Evolutionary conservation across 2,329 filamentous ascomycete species (phyloP).

Genomic region (Aspergillus amoenus): DNA sequence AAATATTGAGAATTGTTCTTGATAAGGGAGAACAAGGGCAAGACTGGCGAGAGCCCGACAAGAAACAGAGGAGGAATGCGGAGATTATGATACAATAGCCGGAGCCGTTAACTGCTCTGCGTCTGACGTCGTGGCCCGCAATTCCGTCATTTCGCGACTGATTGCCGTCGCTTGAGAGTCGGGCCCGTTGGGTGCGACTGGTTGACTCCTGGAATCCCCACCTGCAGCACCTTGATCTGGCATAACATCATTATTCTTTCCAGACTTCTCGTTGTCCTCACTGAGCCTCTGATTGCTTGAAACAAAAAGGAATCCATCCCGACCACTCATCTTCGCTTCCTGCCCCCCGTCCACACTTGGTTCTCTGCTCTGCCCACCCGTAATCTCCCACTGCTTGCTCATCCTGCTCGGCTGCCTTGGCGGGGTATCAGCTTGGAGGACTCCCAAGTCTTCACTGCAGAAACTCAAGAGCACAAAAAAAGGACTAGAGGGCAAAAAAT

Average conservation of each 20-base stretch:
- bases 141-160: conserved; percentile 1
- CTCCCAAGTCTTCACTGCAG: background rate
- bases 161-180: background rate
- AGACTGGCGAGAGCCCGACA: background rate
- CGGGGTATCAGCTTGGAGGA: background rate
- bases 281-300: background rate
- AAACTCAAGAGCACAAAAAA: background rate
- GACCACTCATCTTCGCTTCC: background rate
- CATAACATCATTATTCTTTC: conserved; percentile 1
- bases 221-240: background rate
- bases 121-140: conserved; percentile 5
- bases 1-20: background rate
- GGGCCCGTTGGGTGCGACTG: background rate
- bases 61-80: background rate
- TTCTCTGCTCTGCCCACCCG: background rate
- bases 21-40: background rate
- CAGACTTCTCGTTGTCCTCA: background rate
- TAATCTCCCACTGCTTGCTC: background rate
- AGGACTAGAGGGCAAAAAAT: too few species aligned
- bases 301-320: background rate
- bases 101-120: background rate
- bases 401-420: conserved; percentile 6
- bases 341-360: background rate
- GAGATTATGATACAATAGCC: conserved; percentile 2
- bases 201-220: conserved; percentile 6